Conservation (phyloP, 805 yeast genomes). For the Wickerhamiella sorbophila region DNA sequence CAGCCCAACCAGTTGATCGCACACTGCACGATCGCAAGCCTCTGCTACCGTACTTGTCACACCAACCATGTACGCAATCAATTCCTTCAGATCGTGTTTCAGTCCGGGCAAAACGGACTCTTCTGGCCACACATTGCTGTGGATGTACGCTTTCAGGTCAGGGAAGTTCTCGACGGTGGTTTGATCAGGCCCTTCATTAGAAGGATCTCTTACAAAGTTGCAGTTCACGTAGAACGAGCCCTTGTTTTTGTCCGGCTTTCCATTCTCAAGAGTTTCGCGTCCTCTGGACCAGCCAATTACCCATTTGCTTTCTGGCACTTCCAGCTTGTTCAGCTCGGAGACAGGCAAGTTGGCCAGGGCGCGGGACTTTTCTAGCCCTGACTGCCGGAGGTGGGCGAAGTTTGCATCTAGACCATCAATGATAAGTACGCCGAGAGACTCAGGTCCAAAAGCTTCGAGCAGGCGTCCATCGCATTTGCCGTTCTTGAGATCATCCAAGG, state of each 20-base stretch:
- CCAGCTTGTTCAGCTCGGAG: slow-evolving; percentile 27
- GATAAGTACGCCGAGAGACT: slow-evolving; percentile 40
- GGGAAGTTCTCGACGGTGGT: slow-evolving; percentile 20
- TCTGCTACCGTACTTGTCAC: slow-evolving; percentile 37
- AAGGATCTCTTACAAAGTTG: slow-evolving; percentile 34
- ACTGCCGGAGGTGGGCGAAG: slow-evolving; percentile 28
- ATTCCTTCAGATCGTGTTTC: slow-evolving; percentile 19
- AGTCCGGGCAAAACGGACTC: slow-evolving; percentile 18
- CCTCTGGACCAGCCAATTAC: slow-evolving; percentile 51
- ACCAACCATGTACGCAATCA: slow-evolving; percentile 33
- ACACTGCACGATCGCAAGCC: slow-evolving; percentile 32
- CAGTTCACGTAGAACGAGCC: slow-evolving; percentile 49
- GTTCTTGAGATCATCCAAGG: slow-evolving; percentile 12
- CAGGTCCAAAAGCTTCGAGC: slow-evolving; percentile 38
- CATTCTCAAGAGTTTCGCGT: slow-evolving; percentile 34
- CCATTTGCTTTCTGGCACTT: slow-evolving; percentile 37
- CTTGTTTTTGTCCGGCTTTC: slow-evolving; percentile 35
- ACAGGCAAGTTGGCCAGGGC: slow-evolving; percentile 30
- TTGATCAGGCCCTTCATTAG: slow-evolving; percentile 33
- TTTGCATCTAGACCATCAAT: slow-evolving; percentile 30
- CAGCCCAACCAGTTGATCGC: slow-evolving; percentile 1
- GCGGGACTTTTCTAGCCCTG: slow-evolving; percentile 33
- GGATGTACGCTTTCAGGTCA: slow-evolving; percentile 32
- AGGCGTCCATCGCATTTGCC: slow-evolving; percentile 26
- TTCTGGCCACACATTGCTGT: slow-evolving; percentile 41